Evolutionary conservation across 192 early-diverging fungal genomes (phyloP).

Genomic region (Mortierella alpina): DNA sequence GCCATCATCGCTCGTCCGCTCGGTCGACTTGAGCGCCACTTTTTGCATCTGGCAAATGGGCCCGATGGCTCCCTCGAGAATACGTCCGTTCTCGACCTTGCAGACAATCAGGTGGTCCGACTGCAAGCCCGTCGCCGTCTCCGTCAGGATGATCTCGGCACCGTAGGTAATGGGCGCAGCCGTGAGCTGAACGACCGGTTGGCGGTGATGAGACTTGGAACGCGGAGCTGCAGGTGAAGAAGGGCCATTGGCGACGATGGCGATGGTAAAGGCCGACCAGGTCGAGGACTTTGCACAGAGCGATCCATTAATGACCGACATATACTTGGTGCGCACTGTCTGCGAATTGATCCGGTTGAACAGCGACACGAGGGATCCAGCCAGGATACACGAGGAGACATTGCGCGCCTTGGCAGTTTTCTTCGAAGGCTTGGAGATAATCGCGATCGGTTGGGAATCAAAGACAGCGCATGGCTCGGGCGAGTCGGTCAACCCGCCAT

Average conservation of each 20-base stretch:
- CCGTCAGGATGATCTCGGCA: slow-evolving; percentile 76
- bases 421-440: slow-evolving; percentile 94
- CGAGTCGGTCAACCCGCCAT: slow-evolving; percentile 37
- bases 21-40: slow-evolving; percentile 67
- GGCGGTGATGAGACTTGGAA: slow-evolving; percentile 46
- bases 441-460: slow-evolving; percentile 78
- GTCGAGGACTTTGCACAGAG: slow-evolving; percentile 69
- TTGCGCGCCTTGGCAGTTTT: slow-evolving; percentile 89
- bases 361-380: slow-evolving; percentile 80
- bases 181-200: slow-evolving; percentile 14
- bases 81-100: slow-evolving; percentile 81
- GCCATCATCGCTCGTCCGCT: slow-evolving; percentile 34
- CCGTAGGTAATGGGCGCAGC: slow-evolving; percentile 74
- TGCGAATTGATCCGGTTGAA: slow-evolving; percentile 95
- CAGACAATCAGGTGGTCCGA: slow-evolving; percentile 79
- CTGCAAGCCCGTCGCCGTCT: slow-evolving; percentile 68
- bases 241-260: slow-evolving; percentile 52
- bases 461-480: slow-evolving; percentile 66
- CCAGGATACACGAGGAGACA: slow-evolving; percentile 79
- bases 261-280: slow-evolving; percentile 72
- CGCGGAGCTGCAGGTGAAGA: slow-evolving; percentile 17
- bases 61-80: slow-evolving; percentile 70
- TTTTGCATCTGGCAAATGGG: slow-evolving; percentile 91
- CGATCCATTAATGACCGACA: slow-evolving; percentile 68
- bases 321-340: slow-evolving; percentile 88